Conservation (phyloP, 2,329 filamentous ascomycete species). For the Fusarium illudens region DNA sequence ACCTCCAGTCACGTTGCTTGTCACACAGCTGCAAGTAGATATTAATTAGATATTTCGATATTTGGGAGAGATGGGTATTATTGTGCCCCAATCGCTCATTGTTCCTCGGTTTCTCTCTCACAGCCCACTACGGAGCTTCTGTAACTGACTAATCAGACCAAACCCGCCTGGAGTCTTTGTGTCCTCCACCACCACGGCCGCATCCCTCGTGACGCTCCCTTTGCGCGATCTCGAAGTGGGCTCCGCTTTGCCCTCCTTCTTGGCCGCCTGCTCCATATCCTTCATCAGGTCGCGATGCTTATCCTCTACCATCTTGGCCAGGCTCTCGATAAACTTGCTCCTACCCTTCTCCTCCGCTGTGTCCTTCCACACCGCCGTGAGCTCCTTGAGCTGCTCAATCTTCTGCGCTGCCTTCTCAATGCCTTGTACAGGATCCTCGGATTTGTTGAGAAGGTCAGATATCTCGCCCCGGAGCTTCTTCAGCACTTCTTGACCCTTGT, state of each 20-base stretch:
- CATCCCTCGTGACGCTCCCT: slow-evolving; percentile 45
- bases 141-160: slow-evolving; percentile 69
- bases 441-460: slow-evolving; percentile 65
- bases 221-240: slow-evolving; percentile 47
- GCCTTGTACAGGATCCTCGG: slow-evolving; percentile 68
- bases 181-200: slow-evolving; percentile 48
- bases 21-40: too few relatives aligned
- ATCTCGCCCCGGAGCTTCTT: slow-evolving; percentile 77
- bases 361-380: slow-evolving; percentile 90
- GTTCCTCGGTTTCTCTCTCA: slow-evolving; percentile 36
- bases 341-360: slow-evolving; percentile 93
- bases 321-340: slow-evolving; percentile 78
- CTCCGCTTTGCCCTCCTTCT: slow-evolving; percentile 47
- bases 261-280: slow-evolving; percentile 58
- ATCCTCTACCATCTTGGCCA: slow-evolving; percentile 87
- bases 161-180: slow-evolving; percentile 61
- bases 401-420: slow-evolving; percentile 77
- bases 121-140: slow-evolving; percentile 65
- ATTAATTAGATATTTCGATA: too few relatives aligned
- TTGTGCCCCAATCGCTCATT: neutral
- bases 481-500: slow-evolving; percentile 86
- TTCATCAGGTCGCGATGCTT: slow-evolving; percentile 62
- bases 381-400: slow-evolving; percentile 78
- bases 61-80: neutral
- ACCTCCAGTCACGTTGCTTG: too few relatives aligned